Evolutionary conservation across 1,284 basidiomycete species (phyloP), one percentile per base, ranked within the genome.

Genomic region (Irpex sp.): DNA sequence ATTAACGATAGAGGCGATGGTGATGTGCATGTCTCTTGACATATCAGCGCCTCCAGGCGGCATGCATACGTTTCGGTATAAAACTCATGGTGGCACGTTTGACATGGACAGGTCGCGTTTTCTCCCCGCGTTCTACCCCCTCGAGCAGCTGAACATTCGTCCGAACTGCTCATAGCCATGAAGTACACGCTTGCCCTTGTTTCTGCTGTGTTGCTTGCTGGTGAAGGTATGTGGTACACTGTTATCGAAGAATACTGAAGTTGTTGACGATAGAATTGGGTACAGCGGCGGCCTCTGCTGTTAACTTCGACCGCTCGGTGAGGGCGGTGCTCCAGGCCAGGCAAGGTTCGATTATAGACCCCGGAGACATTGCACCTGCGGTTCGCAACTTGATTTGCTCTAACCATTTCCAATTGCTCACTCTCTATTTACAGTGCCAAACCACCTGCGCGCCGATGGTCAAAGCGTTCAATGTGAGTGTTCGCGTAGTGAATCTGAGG

Each of bases 211-310:
- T 54, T 60, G 35, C 47, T 50, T 17, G 59, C 36, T 17, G 49
- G 49, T 54, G 49, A 53, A 60, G 58, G 59, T 60, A 17, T 3
- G 59, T 60, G 46, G 3, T 26, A 15, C 13, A 7, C 8, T 19
- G 9, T 17, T 13, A 13, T 36, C 8, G 35, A 33, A 13, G 15
- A n/a, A 43, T 43, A 5, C 8, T 43, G 8, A 35, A 11, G 4
- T 26, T 33, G 39, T n/a, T 31, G 21, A 55, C 17, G 53, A 17
- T 55, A n/a, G 51, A 46, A 36, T 13, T 17, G 39, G 26, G 6
- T n/a, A 43, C 43, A 57, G 60, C 36, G 19, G 33, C 53, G 35
- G 60, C 60, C 11, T 53, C 59, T 17, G 53, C 54, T 36, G 60
- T 61, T 5, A 46, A 19, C 35, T 13, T 21, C 51, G 33, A n/a